phyloP scores from a whole-genome alignment of 1,284 basidiomycete species.

The Microbotryum saponariae region DNA sequence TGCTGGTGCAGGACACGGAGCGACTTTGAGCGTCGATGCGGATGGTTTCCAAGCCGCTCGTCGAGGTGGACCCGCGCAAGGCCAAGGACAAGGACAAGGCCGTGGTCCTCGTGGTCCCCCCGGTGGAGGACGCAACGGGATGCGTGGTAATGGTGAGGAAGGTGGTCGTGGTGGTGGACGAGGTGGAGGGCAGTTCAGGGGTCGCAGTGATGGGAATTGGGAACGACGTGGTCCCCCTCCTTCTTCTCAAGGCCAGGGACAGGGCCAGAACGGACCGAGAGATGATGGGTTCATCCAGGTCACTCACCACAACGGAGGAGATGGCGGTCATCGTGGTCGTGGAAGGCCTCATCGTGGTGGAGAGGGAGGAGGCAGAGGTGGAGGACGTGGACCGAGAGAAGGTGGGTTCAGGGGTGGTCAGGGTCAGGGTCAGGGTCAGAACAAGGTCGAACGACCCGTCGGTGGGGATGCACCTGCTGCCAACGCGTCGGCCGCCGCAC shows the following conservation, averaged over 20 bases:
- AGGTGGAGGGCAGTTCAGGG: neutral
- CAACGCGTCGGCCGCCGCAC: too few species aligned
- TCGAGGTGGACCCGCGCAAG: neutral
- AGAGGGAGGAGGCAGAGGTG: neutral
- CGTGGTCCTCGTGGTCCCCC: neutral
- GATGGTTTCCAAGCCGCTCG: constrained; percentile 21
- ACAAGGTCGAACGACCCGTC: too few species aligned
- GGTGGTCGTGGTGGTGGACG: neutral
- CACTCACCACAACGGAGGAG: neutral
- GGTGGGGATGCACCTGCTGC: too few species aligned
- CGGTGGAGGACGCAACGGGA: constrained; percentile 1
- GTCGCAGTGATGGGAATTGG: neutral
- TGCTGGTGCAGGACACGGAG: neutral
- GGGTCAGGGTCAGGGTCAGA: neutral
- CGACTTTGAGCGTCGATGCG: neutral
- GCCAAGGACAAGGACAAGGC: neutral
- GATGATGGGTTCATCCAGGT: too few species aligned
- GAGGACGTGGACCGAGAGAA: constrained; percentile 2
- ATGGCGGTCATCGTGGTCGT: constrained; percentile 4
- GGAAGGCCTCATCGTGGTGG: neutral
- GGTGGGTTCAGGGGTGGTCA: neutral
- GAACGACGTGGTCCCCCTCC: too few species aligned
- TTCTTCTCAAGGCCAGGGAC: too few species aligned
- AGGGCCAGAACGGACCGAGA: too few species aligned
- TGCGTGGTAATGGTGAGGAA: neutral